Evolutionary conservation across 2,329 filamentous ascomycete species (phyloP).

Genomic region (Epichloe coenophiala): DNA sequence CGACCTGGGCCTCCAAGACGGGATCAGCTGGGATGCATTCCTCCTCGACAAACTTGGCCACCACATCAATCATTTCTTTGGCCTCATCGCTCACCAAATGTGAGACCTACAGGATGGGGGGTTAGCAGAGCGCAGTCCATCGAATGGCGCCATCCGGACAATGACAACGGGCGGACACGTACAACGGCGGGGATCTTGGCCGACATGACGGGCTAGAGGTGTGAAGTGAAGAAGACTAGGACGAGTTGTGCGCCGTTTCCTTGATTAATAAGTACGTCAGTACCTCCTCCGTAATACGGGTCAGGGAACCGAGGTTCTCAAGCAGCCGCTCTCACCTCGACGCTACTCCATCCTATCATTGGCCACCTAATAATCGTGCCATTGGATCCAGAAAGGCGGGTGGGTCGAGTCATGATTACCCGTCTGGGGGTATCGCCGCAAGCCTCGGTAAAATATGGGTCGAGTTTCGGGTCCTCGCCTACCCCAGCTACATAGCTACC

Average conservation of each 20-base stretch:
- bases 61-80: conserved; percentile 69
- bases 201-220: conserved; percentile 14
- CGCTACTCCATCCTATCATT: not conserved
- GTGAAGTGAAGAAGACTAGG: not conserved
- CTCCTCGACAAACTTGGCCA: conserved; percentile 94
- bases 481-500: no score
- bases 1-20: conserved; percentile 68
- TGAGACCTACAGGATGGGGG: conserved; percentile 22
- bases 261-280: not conserved
- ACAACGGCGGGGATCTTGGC: conserved; percentile 21
- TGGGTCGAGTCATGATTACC: no score
- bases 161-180: conserved; percentile 2
- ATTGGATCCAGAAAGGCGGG: no score
- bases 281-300: not conserved
- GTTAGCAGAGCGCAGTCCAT: not conserved
- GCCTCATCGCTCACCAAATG: conserved; percentile 68
- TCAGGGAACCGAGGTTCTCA: conserved; percentile 5
- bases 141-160: not conserved
- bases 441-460: not conserved
- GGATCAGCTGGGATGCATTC: conserved; percentile 82
- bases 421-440: not conserved
- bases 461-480: no score
- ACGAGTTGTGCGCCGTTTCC: no score
- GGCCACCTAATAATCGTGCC: no score
- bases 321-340: not conserved